Conservation (phyloP, 495 filamentous ascomycete species). For the Lasiosphaeris hirsuta region DNA sequence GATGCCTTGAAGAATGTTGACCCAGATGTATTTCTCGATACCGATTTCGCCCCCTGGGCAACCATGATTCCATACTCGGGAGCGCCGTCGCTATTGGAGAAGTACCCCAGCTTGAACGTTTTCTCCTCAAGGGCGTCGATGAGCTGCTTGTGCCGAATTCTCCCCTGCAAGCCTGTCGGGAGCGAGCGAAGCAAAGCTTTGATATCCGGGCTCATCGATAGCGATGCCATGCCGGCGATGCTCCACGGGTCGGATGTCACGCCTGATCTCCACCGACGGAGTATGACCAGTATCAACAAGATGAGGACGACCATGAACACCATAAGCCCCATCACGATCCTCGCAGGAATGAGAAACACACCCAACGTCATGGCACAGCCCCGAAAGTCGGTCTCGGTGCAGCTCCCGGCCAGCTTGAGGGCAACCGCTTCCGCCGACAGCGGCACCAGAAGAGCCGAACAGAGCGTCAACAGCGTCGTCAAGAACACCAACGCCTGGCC, state of each 20-base stretch:
- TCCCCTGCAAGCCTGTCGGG: conserved; percentile 20
- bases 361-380: conserved; percentile 37
- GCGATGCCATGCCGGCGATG: conserved; percentile 35
- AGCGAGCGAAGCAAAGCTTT: conserved; percentile 24
- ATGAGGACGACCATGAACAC: conserved; percentile 27
- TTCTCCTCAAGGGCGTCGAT: conserved; percentile 22
- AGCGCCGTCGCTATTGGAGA: conserved; percentile 25
- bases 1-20: conserved; percentile 6
- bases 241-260: conserved; percentile 41
- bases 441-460: conserved; percentile 31
- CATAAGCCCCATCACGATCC: conserved; percentile 24
- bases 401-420: conserved; percentile 31
- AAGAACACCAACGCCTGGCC: conserved; percentile 31
- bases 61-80: conserved; percentile 35
- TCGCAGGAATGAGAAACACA: conserved; percentile 29
- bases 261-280: conserved; percentile 32
- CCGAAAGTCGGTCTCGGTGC: conserved; percentile 18
- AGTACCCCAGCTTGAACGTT: conserved; percentile 37
- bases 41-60: conserved; percentile 13
- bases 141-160: conserved; percentile 22
- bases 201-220: conserved; percentile 33
- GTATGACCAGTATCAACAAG: conserved; percentile 21
- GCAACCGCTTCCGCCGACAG: conserved; percentile 32
- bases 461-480: conserved; percentile 25
- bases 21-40: conserved; percentile 9